Evolutionary conservation across 352 stramenopile genomes (phyloP), one percentile per base, ranked within the genome.

Genomic region (Saprolegnia parasitica): DNA sequence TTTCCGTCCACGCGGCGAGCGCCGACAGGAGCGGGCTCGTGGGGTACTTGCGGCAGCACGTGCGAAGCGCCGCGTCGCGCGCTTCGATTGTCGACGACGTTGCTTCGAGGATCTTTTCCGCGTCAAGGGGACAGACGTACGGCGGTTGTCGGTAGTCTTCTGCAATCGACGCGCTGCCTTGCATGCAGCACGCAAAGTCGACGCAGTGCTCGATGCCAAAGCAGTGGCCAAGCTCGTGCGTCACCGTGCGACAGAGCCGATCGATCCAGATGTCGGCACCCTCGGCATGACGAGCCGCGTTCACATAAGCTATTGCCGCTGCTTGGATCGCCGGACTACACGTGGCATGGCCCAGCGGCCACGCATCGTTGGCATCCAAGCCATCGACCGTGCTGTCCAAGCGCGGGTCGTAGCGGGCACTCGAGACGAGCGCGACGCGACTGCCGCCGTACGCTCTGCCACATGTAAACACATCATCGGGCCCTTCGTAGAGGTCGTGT

Each of bases 151-250:
- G 47, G 24, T 29, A 29, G 24, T 55, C 47, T 55, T 55, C 47
- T 2, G 47, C 47, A 5, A 55, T 29, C 24, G 47, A 55, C 5
- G 47, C 47, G 24, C 47, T 55, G n/a, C 47, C 47, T 55, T 55
- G 47, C 47, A 55, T 55, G 24, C 47, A 55, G 47, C 47, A 55
- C n/a, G 47, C 47, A 55, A 6, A 55, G 5, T 55, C 24, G n/a
- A 55, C 47, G 24, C 47, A 55, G 24, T 55, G 47, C 24, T 55
- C 47, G 24, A 55, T 55, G n/a, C 47, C 47, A 55, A 55, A 55
- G 24, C 47, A 55, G 24, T 55, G 47, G 5, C 47, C 47, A 55
- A 55, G 47, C 24, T 55, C 47, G 24, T 55, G 47, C n/a, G 24
- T 29, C n/a, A 55, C 47, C 5, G 47, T 55, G n/a, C 47, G 47